Evolutionary conservation across 176 grass and related monocot genomes (phyloP).

Genomic region (Typha latifolia): DNA sequence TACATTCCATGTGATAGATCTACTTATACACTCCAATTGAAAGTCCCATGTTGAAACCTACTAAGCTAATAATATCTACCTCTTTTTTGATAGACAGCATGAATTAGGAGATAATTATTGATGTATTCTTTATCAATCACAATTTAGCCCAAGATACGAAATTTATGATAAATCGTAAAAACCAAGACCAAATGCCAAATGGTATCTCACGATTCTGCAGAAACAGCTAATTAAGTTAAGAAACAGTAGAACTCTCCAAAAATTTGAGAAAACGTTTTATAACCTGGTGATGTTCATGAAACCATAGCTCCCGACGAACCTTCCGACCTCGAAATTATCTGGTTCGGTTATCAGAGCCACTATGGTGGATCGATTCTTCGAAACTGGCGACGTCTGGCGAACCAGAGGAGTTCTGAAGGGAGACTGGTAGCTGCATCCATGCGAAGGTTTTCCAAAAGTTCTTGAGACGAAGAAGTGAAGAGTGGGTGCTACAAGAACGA

Average conservation of each 20-base stretch:
- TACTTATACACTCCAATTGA: neutral
- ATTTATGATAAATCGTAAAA: slow-evolving; percentile 7
- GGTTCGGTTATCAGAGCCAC: slow-evolving; percentile 67
- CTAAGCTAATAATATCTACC: neutral
- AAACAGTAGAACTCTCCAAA: neutral
- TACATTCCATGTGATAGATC: neutral
- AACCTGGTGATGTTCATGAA: slow-evolving; percentile 96
- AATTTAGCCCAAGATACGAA: neutral
- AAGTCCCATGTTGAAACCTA: neutral
- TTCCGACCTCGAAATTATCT: slow-evolving; percentile 73
- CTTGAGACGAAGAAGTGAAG: neutral
- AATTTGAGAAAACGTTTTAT: neutral
- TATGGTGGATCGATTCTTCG: slow-evolving; percentile 10
- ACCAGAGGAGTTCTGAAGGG: neutral
- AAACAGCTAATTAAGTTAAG: neutral
- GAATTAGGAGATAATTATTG: too few species aligned
- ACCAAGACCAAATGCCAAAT: neutral
- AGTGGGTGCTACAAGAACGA: neutral
- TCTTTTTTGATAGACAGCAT: neutral
- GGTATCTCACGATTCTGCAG: neutral
- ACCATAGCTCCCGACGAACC: slow-evolving; percentile 63
- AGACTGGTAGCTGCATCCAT: neutral
- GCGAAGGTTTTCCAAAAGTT: neutral
- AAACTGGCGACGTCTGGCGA: neutral
- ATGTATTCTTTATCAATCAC: neutral